Evolutionary conservation across 1,139 yeast genomes (phyloP).

Genomic region (Nakaseomyces uthaithaninus): DNA sequence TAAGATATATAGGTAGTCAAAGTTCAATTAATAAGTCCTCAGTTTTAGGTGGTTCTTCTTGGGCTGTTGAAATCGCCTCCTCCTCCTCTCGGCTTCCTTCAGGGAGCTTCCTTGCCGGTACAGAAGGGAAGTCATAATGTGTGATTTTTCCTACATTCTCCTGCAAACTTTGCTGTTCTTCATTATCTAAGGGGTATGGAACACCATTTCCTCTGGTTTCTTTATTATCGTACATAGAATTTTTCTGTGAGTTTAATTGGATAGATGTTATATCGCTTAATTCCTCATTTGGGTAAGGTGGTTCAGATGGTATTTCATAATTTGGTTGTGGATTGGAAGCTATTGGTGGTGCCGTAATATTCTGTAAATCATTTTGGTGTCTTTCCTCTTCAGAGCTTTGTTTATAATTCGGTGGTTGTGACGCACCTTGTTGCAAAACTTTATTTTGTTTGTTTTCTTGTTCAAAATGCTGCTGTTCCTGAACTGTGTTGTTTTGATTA

Average conservation of each 20-base stretch:
- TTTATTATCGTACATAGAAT: not conserved
- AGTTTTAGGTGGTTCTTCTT: constrained; percentile 10
- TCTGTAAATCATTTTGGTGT: constrained; percentile 9
- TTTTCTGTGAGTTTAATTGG: constrained; percentile 2
- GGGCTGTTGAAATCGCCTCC: not conserved
- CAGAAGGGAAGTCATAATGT: constrained; percentile 35
- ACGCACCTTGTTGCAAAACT: not conserved
- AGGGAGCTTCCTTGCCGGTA: constrained; percentile 31
- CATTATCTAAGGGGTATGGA: constrained; percentile 21
- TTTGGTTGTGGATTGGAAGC: not conserved
- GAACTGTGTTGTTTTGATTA: not conserved
- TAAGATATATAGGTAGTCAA: constrained; percentile 10
- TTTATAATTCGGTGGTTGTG: not conserved
- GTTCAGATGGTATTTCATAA: constrained; percentile 14
- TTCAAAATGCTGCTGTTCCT: not conserved
- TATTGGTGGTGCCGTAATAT: constrained; percentile 10
- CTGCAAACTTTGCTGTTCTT: constrained; percentile 8
- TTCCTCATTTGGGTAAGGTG: constrained; percentile 27
- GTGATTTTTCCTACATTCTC: constrained; percentile 27
- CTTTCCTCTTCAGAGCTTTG: not conserved
- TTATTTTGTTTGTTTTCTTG: not conserved
- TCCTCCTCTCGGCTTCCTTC: constrained; percentile 9
- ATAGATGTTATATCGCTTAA: constrained; percentile 12
- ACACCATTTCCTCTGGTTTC: not conserved
- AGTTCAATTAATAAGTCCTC: constrained; percentile 33